Evolutionary conservation across 1,284 basidiomycete genomes (phyloP).

Genomic region (Ganoderma boninense): DNA sequence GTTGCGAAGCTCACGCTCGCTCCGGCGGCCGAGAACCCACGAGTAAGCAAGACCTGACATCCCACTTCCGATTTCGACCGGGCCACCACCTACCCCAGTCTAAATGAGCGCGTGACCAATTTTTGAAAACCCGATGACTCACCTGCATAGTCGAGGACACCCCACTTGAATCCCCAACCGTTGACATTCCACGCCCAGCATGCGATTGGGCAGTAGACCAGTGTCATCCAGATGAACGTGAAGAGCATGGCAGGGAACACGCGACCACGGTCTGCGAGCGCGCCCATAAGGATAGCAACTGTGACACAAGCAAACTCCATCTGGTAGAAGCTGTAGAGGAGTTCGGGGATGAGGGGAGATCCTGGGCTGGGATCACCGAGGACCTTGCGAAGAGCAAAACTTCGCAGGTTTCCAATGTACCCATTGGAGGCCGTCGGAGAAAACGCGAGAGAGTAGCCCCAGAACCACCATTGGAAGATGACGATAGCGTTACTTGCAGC

Average conservation of each 20-base stretch:
- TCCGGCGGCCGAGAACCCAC: slow-evolving; percentile 80
- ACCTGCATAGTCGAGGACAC: slow-evolving; percentile 89
- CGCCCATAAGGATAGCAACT: slow-evolving; percentile 78
- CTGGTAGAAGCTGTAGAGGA: slow-evolving; percentile 89
- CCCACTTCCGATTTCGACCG: slow-evolving; percentile 93
- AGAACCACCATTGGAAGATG: slow-evolving; percentile 92
- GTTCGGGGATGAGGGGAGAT: slow-evolving; percentile 72
- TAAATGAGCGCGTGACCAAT: slow-evolving; percentile 10
- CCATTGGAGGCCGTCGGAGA: slow-evolving; percentile 79
- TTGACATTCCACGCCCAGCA: slow-evolving; percentile 81
- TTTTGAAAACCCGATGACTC: slow-evolving; percentile 19
- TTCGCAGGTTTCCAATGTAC: slow-evolving; percentile 81
- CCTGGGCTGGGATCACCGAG: slow-evolving; percentile 82
- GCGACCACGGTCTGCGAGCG: slow-evolving; percentile 90
- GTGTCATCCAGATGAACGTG: slow-evolving; percentile 86
- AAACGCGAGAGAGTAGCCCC: slow-evolving; percentile 88
- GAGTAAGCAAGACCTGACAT: slow-evolving; percentile 89
- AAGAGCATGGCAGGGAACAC: slow-evolving; percentile 91
- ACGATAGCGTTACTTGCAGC: slow-evolving; percentile 79
- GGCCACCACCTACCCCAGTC: slow-evolving; percentile 77
- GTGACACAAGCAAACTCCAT: slow-evolving; percentile 89
- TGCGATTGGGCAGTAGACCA: slow-evolving; percentile 86
- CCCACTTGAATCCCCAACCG: slow-evolving; percentile 93
- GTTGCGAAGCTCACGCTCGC: slow-evolving; percentile 84
- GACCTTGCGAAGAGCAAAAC: slow-evolving; percentile 78